phyloP scores from a whole-genome alignment of 192 early-diverging fungal species.

The Dimargaris cristalligena region DNA sequence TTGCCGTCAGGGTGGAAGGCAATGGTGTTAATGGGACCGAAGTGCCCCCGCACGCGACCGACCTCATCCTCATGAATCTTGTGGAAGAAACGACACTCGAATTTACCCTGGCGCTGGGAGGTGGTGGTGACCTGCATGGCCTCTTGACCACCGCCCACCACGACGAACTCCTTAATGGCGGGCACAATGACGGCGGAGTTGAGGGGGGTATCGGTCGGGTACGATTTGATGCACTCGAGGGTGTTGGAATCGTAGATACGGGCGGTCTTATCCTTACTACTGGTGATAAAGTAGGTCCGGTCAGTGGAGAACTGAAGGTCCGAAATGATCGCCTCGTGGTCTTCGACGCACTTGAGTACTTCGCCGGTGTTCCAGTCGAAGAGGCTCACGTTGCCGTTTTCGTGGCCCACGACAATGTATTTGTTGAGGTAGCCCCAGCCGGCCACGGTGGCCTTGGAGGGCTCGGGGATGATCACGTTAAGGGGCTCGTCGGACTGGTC shows the following conservation, averaged over 20 bases:
- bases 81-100: conserved; percentile 96
- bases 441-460: conserved; percentile 80
- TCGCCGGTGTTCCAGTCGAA: conserved; percentile 77
- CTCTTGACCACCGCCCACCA: conserved; percentile 95
- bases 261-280: conserved; percentile 86
- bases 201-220: conserved; percentile 67
- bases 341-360: conserved; percentile 36
- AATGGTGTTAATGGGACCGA: conserved; percentile 98
- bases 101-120: conserved; percentile 78
- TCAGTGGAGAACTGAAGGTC: conserved; percentile 88
- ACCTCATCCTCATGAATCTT: conserved; percentile 92
- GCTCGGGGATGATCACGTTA: conserved; percentile 47
- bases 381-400: conserved; percentile 77
- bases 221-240: conserved; percentile 69
- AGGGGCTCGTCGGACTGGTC: conserved; percentile 61
- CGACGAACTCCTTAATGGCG: conserved; percentile 56
- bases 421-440: conserved; percentile 85
- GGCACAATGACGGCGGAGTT: conserved; percentile 90
- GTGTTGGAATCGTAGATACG: conserved; percentile 77
- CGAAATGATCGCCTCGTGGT: conserved; percentile 57
- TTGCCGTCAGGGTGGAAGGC: conserved; percentile 91
- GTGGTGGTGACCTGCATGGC: conserved; percentile 95
- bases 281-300: conserved; percentile 85
- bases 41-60: conserved; percentile 93
- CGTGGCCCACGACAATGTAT: conserved; percentile 85